phyloP scores from a whole-genome alignment of 1,284 basidiomycete genomes.

The Boletus sp. region DNA sequence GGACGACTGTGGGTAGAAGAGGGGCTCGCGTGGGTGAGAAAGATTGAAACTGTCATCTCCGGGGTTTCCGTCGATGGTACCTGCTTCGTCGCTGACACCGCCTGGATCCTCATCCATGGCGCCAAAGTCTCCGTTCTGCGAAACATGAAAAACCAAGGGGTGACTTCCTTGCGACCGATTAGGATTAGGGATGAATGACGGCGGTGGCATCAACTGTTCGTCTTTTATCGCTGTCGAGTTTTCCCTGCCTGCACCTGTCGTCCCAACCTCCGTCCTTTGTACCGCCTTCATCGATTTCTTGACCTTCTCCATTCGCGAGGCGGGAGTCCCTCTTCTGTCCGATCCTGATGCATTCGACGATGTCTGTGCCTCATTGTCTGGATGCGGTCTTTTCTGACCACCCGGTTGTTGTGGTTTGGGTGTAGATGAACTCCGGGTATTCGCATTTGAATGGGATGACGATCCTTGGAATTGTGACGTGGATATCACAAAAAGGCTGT shows the following conservation, averaged over 20 bases:
- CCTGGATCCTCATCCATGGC: constrained; percentile 9
- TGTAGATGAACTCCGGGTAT: constrained; percentile 20
- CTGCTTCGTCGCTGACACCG: constrained; percentile 1
- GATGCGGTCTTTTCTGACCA: constrained; percentile 36
- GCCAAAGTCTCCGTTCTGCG: constrained; percentile 21
- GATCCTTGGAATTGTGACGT: constrained; percentile 56
- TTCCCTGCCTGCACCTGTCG: constrained; percentile 15
- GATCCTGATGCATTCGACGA: constrained; percentile 30
- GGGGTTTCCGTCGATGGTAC: neutral
- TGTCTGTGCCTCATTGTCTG: constrained; percentile 27
- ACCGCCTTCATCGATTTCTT: constrained; percentile 60
- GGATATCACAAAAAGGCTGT: constrained; percentile 69
- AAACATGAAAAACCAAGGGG: constrained; percentile 11
- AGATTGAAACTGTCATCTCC: neutral
- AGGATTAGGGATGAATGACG: constrained; percentile 21
- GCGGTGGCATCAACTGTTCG: constrained; percentile 30
- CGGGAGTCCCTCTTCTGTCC: constrained; percentile 31
- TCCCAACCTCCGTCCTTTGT: constrained; percentile 41
- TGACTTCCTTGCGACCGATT: constrained; percentile 12
- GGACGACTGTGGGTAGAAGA: constrained; percentile 30
- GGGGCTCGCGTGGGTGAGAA: constrained; percentile 13
- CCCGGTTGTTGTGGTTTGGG: constrained; percentile 32
- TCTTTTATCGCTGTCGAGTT: constrained; percentile 15
- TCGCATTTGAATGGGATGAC: constrained; percentile 23
- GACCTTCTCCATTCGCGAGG: constrained; percentile 32